Evolutionary conservation across 2,329 filamentous ascomycete genomes (phyloP).

Genomic region (Pezicula neosporulosa): DNA sequence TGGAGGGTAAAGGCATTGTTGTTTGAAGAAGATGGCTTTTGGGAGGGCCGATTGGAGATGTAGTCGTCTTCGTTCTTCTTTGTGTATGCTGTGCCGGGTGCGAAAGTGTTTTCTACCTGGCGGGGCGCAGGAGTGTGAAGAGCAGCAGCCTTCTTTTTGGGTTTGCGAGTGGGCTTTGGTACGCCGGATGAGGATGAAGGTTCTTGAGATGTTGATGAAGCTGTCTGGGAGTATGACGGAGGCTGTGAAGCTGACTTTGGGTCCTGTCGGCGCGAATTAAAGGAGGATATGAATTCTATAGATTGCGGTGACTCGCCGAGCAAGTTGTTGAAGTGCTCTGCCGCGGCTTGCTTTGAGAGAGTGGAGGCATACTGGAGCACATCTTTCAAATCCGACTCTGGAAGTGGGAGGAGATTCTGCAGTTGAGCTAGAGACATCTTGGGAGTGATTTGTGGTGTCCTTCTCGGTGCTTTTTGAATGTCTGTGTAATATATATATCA

Average conservation of each 20-base stretch:
- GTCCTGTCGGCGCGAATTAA: conserved; percentile 63
- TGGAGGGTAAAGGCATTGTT: conserved; percentile 34
- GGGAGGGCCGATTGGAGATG: conserved; percentile 46
- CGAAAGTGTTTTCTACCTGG: conserved; percentile 59
- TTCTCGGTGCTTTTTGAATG: too few species aligned
- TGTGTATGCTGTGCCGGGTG: conserved; percentile 63
- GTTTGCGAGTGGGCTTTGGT: conserved; percentile 44
- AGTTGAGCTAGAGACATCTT: conserved; percentile 60
- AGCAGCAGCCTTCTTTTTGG: conserved; percentile 56
- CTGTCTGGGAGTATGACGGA: conserved; percentile 4
- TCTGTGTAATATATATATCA: too few species aligned
- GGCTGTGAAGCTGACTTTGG: conserved; percentile 22
- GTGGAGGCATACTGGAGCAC: conserved; percentile 78
- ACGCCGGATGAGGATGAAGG: conserved; percentile 25
- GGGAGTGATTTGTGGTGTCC: background rate
- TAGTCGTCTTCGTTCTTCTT: conserved; percentile 76
- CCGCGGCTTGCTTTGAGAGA: conserved; percentile 73
- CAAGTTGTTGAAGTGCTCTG: conserved; percentile 81
- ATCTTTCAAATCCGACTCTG: conserved; percentile 79
- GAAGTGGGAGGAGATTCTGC: conserved; percentile 75
- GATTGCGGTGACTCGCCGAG: conserved; percentile 80
- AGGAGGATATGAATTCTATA: conserved; percentile 68
- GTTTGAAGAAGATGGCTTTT: conserved; percentile 34
- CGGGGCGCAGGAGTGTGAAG: conserved; percentile 64
- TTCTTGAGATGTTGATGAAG: conserved; percentile 4